Evolutionary conservation across 768 basidiomycete species (phyloP), one percentile per base, ranked within the genome.

Genomic region (Kwoniella bestiolae): DNA sequence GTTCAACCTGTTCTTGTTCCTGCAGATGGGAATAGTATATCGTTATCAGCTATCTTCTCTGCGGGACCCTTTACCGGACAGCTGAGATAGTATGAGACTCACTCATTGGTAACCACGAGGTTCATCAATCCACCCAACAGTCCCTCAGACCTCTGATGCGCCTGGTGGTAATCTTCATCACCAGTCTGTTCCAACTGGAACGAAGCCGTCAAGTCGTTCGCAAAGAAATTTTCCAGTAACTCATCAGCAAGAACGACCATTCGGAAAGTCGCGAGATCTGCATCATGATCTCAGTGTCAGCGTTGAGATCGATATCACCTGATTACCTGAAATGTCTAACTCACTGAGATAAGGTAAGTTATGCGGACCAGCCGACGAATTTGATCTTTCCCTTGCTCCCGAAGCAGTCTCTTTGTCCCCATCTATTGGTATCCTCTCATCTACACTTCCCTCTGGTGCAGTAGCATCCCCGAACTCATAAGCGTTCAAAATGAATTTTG

Each of bases 171-270:
- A 83, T 86, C 70, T 83, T 86, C 50, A 28, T 73, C 73, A 5
- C 73, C 70, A 5, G 90, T 83, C 16, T 85, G 83, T 61, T 90
- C 88, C 34, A 96, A 84, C 68, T 87, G 86, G 86, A 96, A 98
- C 2, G 94, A 94, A 0, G 86, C 87, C 0, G 91, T 88, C 67
- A 99, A 84, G 79, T 98, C 96, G 0, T 90, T 87, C 75, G 93
- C 94, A 74, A 97, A 99, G 85, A 99, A 99, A 1, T 91, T 90
- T 79, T 99, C 96, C 26, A 99, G 86, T 28, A 98, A 85, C 79
- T 97, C 94, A 70, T 98, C 96, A 1, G 95, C 94, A 8, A 99
- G 85, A 4, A 99, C 91, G 44, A 98, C 95, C 96, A 98, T 99
- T 6, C 96, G 89, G 87, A 99, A 99, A 7, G 81, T 82, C 2